Evolutionary conservation across 192 early-diverging fungal species (phyloP), one percentile per base, ranked within the genome.

Genomic region (Tieghemiomyces parasiticus): DNA sequence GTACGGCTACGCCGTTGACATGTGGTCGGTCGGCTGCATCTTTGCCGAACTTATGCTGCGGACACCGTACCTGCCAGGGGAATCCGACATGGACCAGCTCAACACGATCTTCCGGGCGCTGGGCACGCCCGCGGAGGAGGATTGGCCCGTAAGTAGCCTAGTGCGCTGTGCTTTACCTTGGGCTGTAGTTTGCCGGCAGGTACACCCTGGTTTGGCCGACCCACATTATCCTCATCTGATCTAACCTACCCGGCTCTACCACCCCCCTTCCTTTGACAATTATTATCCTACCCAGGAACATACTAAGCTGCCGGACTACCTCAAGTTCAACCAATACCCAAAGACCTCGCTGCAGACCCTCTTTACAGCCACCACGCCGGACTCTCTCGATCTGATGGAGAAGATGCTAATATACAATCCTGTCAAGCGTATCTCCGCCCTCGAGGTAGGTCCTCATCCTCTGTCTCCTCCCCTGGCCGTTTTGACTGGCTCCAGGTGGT

Each of bases 11-110:
- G 84, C 82, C 0, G 84, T 97, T 13, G 96, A 99, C 63, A 93
- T 99, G 16, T 99, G 96, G 96, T 80, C 93, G 0, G 83, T 91
- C 26, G 96, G 93, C 22, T 97, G 96, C 63, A 93, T 99, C 35
- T 99, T 99, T 86, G 96, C 93, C 9, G 96, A 99, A 61, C 81
- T 99, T 16, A 80, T 95, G 78, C 67, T 95, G 61, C 79, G 96
- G 26, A 81, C 83, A 14, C 93, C 96, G 2, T 97, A 89, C 63
- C 62, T 99, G 33, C 82, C 95, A 0, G 89, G 81, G 35, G 86
- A 87, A n/a, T 71, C 81, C 0, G 87, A 91, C 52, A 67, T 91
- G 68, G 82, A 81, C 38, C 87, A 89, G 62, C 69, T 91, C 19
- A 79, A 76, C 6, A 80, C 78, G 0, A 91, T 88, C 33, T 87